Conservation (phyloP, 129 eudicot species). For the Ambrosia artemisiifolia region DNA sequence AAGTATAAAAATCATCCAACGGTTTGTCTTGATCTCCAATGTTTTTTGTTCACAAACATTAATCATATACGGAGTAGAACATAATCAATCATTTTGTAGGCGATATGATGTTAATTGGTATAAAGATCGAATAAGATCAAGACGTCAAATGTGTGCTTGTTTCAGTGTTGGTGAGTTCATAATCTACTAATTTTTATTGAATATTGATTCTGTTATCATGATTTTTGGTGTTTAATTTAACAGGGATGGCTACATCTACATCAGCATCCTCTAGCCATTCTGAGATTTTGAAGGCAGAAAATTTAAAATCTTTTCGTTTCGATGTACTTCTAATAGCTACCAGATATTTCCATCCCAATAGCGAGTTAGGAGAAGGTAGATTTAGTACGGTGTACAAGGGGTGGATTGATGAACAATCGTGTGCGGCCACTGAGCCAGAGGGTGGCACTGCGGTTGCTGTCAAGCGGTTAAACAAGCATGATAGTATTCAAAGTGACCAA, state of each 20-base stretch:
- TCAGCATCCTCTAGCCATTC: slow-evolving; percentile 43
- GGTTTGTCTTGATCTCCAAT: no score
- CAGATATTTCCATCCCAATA: slow-evolving; percentile 67
- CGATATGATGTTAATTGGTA: no score
- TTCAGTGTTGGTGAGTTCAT: slow-evolving; percentile 40
- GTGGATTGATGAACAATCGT: slow-evolving; percentile 68
- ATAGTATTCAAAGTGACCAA: slow-evolving; percentile 63
- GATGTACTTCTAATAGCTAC: slow-evolving; percentile 55
- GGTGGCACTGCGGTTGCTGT: slow-evolving; percentile 63
- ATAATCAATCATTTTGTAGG: no score
- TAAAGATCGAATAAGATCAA: no score
- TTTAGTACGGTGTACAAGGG: slow-evolving; percentile 73
- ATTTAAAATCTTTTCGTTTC: slow-evolving; percentile 49
- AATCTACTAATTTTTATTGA: neutral
- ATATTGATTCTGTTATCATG: neutral
- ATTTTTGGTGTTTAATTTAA: neutral
- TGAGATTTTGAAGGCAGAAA: slow-evolving; percentile 51
- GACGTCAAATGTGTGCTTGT: slow-evolving; percentile 46
- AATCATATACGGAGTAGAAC: no score
- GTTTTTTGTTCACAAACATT: no score
- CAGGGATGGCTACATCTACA: slow-evolving; percentile 32
- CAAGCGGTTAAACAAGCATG: slow-evolving; percentile 54
- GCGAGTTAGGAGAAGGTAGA: slow-evolving; percentile 80
- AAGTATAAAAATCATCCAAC: no score
- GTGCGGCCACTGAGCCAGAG: slow-evolving; percentile 58